A percentile compares a stretch with the other conserved stretches of the same genome.
phyloP scores from a whole-genome alignment of 331 rosid genomes.

The Cydonia oblonga region DNA sequence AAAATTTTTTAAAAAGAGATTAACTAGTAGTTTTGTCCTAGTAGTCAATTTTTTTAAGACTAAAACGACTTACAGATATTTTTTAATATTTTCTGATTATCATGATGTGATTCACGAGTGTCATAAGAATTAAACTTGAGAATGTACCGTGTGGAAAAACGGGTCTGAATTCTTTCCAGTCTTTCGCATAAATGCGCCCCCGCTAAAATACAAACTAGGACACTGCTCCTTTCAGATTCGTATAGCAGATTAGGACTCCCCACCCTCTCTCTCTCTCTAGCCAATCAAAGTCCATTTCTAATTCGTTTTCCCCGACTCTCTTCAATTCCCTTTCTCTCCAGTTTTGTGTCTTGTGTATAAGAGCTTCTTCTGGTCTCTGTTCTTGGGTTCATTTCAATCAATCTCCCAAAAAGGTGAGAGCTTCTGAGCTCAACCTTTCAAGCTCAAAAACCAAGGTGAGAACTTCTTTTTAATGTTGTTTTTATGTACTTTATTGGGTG shows the following conservation, averaged over 20 bases:
- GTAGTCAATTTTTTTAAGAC: too few relatives aligned
- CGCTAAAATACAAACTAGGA: background rate
- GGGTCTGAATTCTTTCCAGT: too few relatives aligned
- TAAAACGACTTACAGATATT: too few relatives aligned
- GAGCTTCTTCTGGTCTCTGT: background rate
- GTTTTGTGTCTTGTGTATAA: background rate
- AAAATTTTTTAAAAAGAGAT: too few relatives aligned
- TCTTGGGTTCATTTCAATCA: constrained; percentile 1
- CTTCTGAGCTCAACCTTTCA: background rate
- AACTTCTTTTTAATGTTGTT: background rate
- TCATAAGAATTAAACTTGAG: too few relatives aligned
- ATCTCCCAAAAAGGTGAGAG: background rate
- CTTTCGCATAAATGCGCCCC: background rate
- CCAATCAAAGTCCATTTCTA: background rate
- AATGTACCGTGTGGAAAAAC: too few relatives aligned
- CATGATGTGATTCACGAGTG: too few relatives aligned
- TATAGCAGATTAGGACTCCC: background rate
- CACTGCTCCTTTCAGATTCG: background rate
- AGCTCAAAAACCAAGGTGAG: constrained; percentile 17
- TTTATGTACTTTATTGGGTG: background rate
- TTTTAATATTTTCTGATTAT: too few relatives aligned
- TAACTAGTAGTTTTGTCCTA: too few relatives aligned
- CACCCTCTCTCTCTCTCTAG: background rate
- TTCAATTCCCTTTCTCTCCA: too few relatives aligned
- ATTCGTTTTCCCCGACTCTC: constrained; percentile 15